Base-by-base conservation (phyloP, 495 filamentous ascomycete species). In the Penicillium ucsense region DNA sequence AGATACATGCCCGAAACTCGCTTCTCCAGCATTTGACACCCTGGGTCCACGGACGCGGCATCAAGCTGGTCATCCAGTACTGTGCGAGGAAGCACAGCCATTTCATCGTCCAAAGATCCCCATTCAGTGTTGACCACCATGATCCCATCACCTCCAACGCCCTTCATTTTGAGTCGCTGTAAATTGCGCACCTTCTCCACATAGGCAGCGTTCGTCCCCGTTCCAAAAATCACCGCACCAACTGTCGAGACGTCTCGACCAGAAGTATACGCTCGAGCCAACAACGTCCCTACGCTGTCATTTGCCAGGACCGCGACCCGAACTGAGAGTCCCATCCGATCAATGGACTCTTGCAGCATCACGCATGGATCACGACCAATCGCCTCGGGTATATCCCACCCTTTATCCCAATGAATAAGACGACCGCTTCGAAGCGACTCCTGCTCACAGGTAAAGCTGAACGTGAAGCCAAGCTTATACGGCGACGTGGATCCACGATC, bases 161-260 rank as follows among this genome's bases (percentile, higher is more conserved):
- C 8, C 10, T 6, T 29, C 6, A n/a, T 11, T 8, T 10, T 30
- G 3, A 41, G 11, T 31, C 37, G 49, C n/a, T 35, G 39, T 8
- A 62, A 41, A 46, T 58, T 53, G 7, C 46, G 37, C 0, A 56
- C 31, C 30, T 35, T 46, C n/a, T 62, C 59, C 28, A 68, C 54
- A 46, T 70, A 70, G 8, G 63, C 66, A 8, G 63, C 65, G 41
- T 70, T 70, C 2, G 66, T 70, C 8, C 66, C 66, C 3, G 66
- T 70, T 5, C 66, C 66, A 11, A 62, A 60, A 9, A 62, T 62
- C 27, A 51, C 48, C 6, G 43, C 54, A 0, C 30, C 28, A 8
- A 56, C 33, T 5, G 57, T 57, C 2, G 50, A 48, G 7, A 7
- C 8, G 9, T 29, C 38, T 11, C n/a, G 47, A 4, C 38, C 38